A percentile compares a stretch with the other conserved stretches of the same genome.
Conservation (phyloP, 805 yeast genomes). For the Nakazawaea peltata region DNA sequence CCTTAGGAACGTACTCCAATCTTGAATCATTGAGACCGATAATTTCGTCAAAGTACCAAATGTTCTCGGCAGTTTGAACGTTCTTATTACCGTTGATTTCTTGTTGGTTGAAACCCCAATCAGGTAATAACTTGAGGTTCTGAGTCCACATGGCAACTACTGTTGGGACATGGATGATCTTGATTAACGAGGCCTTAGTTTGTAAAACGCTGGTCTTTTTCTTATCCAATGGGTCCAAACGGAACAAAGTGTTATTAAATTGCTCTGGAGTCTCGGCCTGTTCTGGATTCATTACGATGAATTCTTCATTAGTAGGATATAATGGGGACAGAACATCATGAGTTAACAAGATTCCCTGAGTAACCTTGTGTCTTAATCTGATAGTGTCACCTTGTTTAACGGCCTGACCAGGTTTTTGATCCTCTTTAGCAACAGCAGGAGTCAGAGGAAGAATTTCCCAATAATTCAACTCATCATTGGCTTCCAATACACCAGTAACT, state of each 20-base stretch:
- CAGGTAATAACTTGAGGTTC: constrained; percentile 76
- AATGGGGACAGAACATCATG: constrained; percentile 97
- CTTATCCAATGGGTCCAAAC: constrained; percentile 53
- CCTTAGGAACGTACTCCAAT: constrained; percentile 55
- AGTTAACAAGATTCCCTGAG: constrained; percentile 73
- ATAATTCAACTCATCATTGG: constrained; percentile 53
- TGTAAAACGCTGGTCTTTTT: constrained; percentile 44
- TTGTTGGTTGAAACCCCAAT: constrained; percentile 88
- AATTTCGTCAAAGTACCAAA: constrained; percentile 73
- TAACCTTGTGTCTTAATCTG: constrained; percentile 73
- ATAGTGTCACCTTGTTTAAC: constrained; percentile 66
- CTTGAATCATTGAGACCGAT: constrained; percentile 58
- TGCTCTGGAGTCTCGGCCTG: constrained; percentile 43
- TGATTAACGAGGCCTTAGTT: constrained; percentile 63
- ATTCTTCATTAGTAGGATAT: constrained; percentile 89
- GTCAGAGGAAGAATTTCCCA: constrained; percentile 78
- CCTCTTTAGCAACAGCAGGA: constrained; percentile 34
- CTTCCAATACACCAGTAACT: constrained; percentile 65
- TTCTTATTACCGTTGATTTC: constrained; percentile 95
- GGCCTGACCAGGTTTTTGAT: constrained; percentile 30
- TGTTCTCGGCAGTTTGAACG: constrained; percentile 53
- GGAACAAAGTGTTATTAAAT: constrained; percentile 72
- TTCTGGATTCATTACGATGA: constrained; percentile 64
- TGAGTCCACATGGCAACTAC: constrained; percentile 94
- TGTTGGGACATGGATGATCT: constrained; percentile 75